These are phyloP conservation scores for Schizothecium vesticola DNA, from an alignment of 495 filamentous ascomycete genomes.

Conservation along the genomic window DNA sequence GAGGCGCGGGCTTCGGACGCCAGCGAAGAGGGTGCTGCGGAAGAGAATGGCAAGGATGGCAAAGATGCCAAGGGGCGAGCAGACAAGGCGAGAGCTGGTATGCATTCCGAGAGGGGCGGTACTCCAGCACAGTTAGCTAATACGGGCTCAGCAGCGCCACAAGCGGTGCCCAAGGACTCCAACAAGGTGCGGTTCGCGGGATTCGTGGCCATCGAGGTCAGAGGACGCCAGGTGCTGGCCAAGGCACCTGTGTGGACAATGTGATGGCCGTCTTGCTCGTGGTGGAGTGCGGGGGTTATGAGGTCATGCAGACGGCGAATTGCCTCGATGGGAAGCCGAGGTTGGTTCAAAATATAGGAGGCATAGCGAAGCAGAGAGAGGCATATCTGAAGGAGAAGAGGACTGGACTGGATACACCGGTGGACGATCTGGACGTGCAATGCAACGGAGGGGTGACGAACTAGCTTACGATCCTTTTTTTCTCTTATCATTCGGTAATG, in stretches of 20 bases:
- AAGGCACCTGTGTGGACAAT: conserved; percentile 88
- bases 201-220: conserved; percentile 80
- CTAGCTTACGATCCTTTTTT: conserved; percentile 11
- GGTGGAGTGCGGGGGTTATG: background rate
- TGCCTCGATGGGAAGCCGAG: background rate
- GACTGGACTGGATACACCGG: background rate
- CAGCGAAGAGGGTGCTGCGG: conserved; percentile 41
- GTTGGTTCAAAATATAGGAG: background rate
- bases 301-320: background rate
- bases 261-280: conserved; percentile 14
- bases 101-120: conserved; percentile 4
- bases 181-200: conserved; percentile 71
- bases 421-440: background rate
- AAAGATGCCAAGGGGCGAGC: conserved; percentile 28
- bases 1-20: conserved; percentile 49
- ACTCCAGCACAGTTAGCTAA: background rate
- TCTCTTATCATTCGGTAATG: conserved; percentile 8
- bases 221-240: conserved; percentile 72
- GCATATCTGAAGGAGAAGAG: background rate
- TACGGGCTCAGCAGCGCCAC: conserved; percentile 33
- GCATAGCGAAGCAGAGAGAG: background rate
- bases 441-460: conserved; percentile 1
- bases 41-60: conserved; percentile 39
- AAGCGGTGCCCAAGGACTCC: conserved; percentile 38
- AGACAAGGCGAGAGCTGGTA: conserved; percentile 38